Evolutionary conservation across 2,329 filamentous ascomycete genomes (phyloP).

Genomic region (Coniella lustricola): DNA sequence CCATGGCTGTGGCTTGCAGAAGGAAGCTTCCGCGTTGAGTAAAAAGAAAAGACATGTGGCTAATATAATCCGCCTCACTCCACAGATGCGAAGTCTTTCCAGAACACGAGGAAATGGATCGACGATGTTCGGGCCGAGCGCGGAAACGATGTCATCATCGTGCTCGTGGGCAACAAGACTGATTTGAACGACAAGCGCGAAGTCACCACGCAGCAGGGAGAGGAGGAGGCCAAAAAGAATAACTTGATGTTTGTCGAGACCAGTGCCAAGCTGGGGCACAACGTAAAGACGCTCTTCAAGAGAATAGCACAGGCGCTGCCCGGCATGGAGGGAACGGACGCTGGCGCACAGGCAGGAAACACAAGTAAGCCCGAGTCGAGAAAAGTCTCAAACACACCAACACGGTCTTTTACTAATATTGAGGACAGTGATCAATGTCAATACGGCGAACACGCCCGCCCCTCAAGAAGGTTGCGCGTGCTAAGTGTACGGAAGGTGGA

Average conservation of each 20-base stretch:
- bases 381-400: background rate
- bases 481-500: slow-evolving; percentile 29
- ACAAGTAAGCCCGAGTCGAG: slow-evolving; percentile 61
- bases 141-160: slow-evolving; percentile 98
- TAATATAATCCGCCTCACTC: background rate
- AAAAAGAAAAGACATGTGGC: background rate
- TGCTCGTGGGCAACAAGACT: slow-evolving; percentile 97
- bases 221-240: slow-evolving; percentile 97
- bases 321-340: slow-evolving; percentile 90
- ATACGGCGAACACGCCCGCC: slow-evolving; percentile 65
- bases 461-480: slow-evolving; percentile 70
- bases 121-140: slow-evolving; percentile 95
- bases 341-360: slow-evolving; percentile 61
- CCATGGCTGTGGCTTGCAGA: background rate
- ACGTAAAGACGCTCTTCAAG: slow-evolving; percentile 95
- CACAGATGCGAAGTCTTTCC: slow-evolving; percentile 87
- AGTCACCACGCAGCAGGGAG: slow-evolving; percentile 91
- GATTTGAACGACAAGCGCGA: slow-evolving; percentile 97
- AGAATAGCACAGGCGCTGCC: slow-evolving; percentile 96
- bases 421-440: slow-evolving; percentile 81
- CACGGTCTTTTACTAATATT: slow-evolving; percentile 20
- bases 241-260: slow-evolving; percentile 99
- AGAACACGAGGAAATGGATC: slow-evolving; percentile 99
- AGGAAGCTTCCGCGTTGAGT: slow-evolving; percentile 3
- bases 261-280: slow-evolving; percentile 94